Evolutionary conservation across 768 basidiomycete species (phyloP).

Genomic region (Nidula microcarpa): DNA sequence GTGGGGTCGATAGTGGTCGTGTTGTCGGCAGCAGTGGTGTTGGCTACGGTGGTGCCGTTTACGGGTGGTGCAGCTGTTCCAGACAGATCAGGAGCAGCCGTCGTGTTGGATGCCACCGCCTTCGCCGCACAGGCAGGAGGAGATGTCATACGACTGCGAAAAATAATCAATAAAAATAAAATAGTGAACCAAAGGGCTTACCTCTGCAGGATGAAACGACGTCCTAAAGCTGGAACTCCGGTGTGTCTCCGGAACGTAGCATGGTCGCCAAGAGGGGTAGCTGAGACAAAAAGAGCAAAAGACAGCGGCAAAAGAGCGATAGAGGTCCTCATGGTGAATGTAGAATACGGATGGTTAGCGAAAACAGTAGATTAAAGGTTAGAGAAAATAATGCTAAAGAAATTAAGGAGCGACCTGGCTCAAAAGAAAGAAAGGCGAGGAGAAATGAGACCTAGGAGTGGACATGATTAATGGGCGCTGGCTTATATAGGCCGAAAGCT

Average conservation of each 20-base stretch:
- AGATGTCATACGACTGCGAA: slow-evolving; percentile 22
- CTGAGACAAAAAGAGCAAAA: slow-evolving; percentile 20
- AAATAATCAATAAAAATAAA: background rate
- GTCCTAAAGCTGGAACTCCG: slow-evolving; percentile 18
- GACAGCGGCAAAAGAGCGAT: slow-evolving; percentile 20
- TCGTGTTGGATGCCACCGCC: slow-evolving; percentile 10
- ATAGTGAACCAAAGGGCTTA: slow-evolving; percentile 8
- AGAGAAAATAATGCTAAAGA: slow-evolving; percentile 7
- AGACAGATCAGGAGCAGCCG: slow-evolving; percentile 11
- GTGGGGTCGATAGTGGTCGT: slow-evolving; percentile 3
- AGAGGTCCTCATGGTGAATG: slow-evolving; percentile 23
- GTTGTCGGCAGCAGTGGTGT: slow-evolving; percentile 2
- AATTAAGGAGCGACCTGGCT: slow-evolving; percentile 31
- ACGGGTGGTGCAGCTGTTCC: slow-evolving; percentile 13
- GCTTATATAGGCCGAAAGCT: no score
- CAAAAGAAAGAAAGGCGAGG: slow-evolving; percentile 18
- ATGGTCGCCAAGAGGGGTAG: slow-evolving; percentile 30
- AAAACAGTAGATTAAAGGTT: slow-evolving; percentile 7
- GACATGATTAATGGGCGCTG: no score
- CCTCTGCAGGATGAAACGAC: slow-evolving; percentile 30
- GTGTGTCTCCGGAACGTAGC: slow-evolving; percentile 25
- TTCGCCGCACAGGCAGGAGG: slow-evolving; percentile 26
- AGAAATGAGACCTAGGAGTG: slow-evolving; percentile 1
- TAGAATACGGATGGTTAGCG: slow-evolving; percentile 9
- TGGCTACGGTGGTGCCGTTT: slow-evolving; percentile 15